Conservation (phyloP, 2,329 filamentous ascomycete genomes). For the Calycina marina region DNA sequence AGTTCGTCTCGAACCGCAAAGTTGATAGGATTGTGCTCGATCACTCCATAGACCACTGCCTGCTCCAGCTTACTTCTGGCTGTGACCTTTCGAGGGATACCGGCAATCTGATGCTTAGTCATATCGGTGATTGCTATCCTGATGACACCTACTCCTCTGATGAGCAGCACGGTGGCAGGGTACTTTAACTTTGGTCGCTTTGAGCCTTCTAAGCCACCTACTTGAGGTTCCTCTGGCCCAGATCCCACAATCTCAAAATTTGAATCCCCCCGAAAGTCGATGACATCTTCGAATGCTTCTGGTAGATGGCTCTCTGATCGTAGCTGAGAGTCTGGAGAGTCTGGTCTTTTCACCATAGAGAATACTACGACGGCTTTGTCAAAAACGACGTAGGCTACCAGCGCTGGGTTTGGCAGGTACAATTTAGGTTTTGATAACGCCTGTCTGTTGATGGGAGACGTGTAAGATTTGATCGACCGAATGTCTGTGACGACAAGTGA, state of each 20-base stretch:
- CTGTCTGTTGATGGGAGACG: slow-evolving; percentile 29
- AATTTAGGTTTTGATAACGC: slow-evolving; percentile 43
- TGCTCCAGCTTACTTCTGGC: slow-evolving; percentile 86
- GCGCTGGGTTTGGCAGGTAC: slow-evolving; percentile 61
- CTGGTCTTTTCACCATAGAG: slow-evolving; percentile 52
- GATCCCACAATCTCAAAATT: slow-evolving; percentile 49
- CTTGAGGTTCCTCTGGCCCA: slow-evolving; percentile 45
- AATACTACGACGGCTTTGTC: slow-evolving; percentile 63
- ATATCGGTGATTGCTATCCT: slow-evolving; percentile 43
- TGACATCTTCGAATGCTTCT: slow-evolving; percentile 67
- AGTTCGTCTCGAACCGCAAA: slow-evolving; percentile 56
- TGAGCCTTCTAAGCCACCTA: slow-evolving; percentile 20
- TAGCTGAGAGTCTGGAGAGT: slow-evolving; percentile 64
- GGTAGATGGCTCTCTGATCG: slow-evolving; percentile 50
- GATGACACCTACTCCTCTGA: slow-evolving; percentile 42
- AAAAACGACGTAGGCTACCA: slow-evolving; percentile 73
- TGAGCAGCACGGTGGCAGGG: slow-evolving; percentile 44
- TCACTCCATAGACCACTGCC: slow-evolving; percentile 80
- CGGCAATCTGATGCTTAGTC: slow-evolving; percentile 43
- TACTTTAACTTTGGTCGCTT: slow-evolving; percentile 45
- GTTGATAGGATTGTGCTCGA: slow-evolving; percentile 74
- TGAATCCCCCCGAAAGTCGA: slow-evolving; percentile 59
- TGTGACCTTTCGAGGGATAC: slow-evolving; percentile 48
- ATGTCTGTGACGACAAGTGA: slow-evolving; percentile 46
- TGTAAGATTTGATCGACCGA: slow-evolving; percentile 53